A percentile compares a stretch with the other conserved stretches of the same genome.
These are phyloP conservation scores for Vicia sativa DNA, from an alignment of 306 rosid species.

Conservation along the genomic window DNA sequence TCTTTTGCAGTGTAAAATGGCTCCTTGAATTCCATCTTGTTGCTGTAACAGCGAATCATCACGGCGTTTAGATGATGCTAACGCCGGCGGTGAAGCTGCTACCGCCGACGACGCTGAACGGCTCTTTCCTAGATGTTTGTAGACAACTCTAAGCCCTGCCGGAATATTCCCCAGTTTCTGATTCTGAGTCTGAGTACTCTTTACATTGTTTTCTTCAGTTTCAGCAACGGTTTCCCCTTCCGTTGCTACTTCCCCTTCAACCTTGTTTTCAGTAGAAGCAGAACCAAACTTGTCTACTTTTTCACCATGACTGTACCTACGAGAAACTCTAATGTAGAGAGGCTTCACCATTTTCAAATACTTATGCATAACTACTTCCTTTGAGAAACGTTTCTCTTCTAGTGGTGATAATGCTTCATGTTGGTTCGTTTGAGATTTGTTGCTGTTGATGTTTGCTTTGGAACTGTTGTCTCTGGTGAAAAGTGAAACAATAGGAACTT, in stretches of 20 bases:
- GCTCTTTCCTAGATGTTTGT: slow-evolving; percentile 94
- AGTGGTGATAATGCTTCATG: slow-evolving; percentile 41
- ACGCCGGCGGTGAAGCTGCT: slow-evolving; percentile 61
- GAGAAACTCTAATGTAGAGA: slow-evolving; percentile 76
- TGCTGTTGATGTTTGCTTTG: slow-evolving; percentile 37
- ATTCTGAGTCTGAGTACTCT: slow-evolving; percentile 45
- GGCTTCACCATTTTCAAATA: slow-evolving; percentile 91
- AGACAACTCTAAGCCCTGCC: slow-evolving; percentile 74
- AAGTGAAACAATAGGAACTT: slow-evolving; percentile 79
- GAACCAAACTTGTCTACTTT: slow-evolving; percentile 33
- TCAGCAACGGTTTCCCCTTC: slow-evolving; percentile 44
- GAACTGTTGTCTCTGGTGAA: slow-evolving; percentile 85
- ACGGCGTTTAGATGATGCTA: slow-evolving; percentile 55
- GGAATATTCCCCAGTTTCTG: slow-evolving; percentile 63
- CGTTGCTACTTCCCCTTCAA: background rate
- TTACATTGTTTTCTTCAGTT: slow-evolving; percentile 29
- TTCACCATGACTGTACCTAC: slow-evolving; percentile 59
- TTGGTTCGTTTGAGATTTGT: slow-evolving; percentile 18
- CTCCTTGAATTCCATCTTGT: slow-evolving; percentile 96
- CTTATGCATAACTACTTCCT: slow-evolving; percentile 80
- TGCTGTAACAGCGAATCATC: slow-evolving; percentile 94
- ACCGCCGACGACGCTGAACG: slow-evolving; percentile 92
- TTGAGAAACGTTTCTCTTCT: slow-evolving; percentile 78
- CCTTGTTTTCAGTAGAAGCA: slow-evolving; percentile 28
- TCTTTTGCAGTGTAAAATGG: slow-evolving; percentile 93